Evolutionary conservation across 1,284 basidiomycete genomes (phyloP).

Genomic region (Ceratobasidium sp.): DNA sequence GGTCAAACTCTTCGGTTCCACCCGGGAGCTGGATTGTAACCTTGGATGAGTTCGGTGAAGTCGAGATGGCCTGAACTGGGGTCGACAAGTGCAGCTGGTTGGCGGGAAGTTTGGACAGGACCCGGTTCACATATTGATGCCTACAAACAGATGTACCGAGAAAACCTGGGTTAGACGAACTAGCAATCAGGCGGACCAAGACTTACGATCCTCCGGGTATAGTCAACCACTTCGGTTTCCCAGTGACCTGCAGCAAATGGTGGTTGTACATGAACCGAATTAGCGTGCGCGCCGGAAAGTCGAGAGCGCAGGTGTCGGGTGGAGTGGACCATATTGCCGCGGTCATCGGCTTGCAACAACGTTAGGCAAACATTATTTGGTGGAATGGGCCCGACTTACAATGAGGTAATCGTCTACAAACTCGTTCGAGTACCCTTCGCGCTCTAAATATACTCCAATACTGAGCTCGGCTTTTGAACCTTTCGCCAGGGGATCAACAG

Average conservation of each 20-base stretch:
- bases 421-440: conserved; percentile 71
- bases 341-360: conserved; percentile 72
- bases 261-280: conserved; percentile 85
- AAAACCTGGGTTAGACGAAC: not conserved
- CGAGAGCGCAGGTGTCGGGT: conserved; percentile 73
- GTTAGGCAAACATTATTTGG: conserved; percentile 14
- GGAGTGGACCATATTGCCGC: conserved; percentile 86
- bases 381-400: conserved; percentile 59
- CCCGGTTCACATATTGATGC: conserved; percentile 71
- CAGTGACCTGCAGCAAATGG: conserved; percentile 77
- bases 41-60: conserved; percentile 48
- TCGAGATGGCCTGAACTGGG: conserved; percentile 61
- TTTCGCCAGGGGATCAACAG: conserved; percentile 16
- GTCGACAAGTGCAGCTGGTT: conserved; percentile 70
- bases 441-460: conserved; percentile 75
- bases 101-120: conserved; percentile 66
- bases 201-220: conserved; percentile 75
- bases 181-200: conserved; percentile 1
- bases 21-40: conserved; percentile 61
- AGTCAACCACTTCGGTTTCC: conserved; percentile 82
- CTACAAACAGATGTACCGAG: conserved; percentile 54
- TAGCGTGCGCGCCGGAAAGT: conserved; percentile 79
- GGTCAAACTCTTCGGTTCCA: conserved; percentile 68
- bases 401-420: conserved; percentile 85
- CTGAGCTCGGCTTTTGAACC: conserved; percentile 59